phyloP scores from a whole-genome alignment of 106 monocot genomes.

The Dendrobium nobile region DNA sequence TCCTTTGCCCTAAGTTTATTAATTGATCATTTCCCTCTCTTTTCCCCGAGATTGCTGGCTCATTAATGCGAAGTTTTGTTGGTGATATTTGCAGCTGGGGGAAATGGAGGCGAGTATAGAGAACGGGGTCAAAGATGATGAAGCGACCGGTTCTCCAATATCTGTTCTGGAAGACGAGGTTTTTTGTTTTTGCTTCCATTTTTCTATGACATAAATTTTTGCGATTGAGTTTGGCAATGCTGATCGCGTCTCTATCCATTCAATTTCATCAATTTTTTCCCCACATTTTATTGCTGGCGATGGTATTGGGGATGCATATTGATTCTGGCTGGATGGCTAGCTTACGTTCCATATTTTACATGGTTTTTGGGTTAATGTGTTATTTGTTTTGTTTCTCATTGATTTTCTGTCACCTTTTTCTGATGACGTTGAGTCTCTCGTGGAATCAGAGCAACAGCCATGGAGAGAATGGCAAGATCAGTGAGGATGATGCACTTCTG shows the following conservation, averaged over 20 bases:
- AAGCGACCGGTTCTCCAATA: not conserved
- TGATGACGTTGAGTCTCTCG: not conserved
- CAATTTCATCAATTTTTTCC: not conserved
- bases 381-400: too few relatives aligned
- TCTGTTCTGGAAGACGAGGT: conserved; percentile 7
- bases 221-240: not conserved
- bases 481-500: not conserved
- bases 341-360: not conserved
- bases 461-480: not conserved
- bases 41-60: not conserved
- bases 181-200: not conserved
- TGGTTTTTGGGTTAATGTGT: not conserved
- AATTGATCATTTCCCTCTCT: not conserved
- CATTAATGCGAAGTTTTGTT: not conserved
- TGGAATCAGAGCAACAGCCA: conserved; percentile 2
- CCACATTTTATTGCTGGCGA: not conserved
- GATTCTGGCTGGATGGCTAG: not conserved
- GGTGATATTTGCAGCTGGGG: not conserved
- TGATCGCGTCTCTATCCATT: not conserved
- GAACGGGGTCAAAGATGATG: conserved; percentile 5
- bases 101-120: not conserved
- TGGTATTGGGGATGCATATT: not conserved
- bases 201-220: not conserved
- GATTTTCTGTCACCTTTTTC: not conserved
- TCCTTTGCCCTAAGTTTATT: not conserved